Base-by-base conservation (phyloP, 345 rosid species). In the Excoecaria cochinchinensis region DNA sequence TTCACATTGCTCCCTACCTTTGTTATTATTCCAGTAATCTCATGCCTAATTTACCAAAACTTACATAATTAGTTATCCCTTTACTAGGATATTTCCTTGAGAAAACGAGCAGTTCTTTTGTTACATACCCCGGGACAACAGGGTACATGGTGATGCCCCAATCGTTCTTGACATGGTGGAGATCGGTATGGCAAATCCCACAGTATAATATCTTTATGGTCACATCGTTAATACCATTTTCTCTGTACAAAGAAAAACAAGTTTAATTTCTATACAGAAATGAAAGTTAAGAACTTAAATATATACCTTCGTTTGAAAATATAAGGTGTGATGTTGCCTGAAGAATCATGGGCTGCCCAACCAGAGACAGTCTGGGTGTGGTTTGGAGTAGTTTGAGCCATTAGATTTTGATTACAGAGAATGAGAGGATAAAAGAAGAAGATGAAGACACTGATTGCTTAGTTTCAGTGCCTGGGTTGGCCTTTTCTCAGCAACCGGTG, bases 101-200 rank as follows among this genome's bases (percentile, higher is more conserved):
- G 31, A 31, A 31, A 31, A 31, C 31, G 2, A 31, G 31, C 31
- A 31, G 2, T 31, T 31, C 31, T 31, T 31, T 31, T 31, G 6
- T 61, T 12, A 25, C 60, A 55, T 85, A 93, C 95, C 97, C 95
- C 3, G 98, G 98, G 50, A 93, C 88, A 40, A 91, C 82, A 12
- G 97, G 97, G 74, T 90, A 93, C 80, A 74, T 87, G 77, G 98
- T 80, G 72, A 87, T 80, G n/a, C 97, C 97, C 98, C 97, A 91
- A 14, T 90, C 89, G 69, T 93, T 87, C 81, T 73, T 87, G 46
- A 84, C 86, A 38, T 74, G 76, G 76, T 93, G 97, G 63, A 93
- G 84, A 76, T 91, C 97, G 14, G 98, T 87, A 76, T 91, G 97
- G 62, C 95, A 93, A 74, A 91, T 89, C 60, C 97, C 97, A 74